Base-by-base conservation (phyloP, 2,329 filamentous ascomycete species). In the Zopfia rhizophila region DNA sequence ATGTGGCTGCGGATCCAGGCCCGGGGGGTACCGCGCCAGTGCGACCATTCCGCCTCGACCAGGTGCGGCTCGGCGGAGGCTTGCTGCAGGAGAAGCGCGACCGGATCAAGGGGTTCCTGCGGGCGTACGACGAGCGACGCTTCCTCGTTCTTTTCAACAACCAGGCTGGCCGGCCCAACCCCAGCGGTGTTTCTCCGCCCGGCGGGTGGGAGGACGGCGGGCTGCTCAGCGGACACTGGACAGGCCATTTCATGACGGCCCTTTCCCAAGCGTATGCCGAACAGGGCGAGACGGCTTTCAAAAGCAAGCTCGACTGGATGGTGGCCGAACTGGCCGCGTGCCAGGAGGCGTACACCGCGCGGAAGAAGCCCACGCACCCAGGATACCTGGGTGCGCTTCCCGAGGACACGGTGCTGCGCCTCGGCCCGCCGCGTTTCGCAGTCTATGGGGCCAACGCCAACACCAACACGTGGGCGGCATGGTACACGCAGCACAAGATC, bases 401-500 rank as follows among this genome's bases (percentile, higher is more conserved):
- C 2, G 51, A 55, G 18, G 51, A 55, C 19, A 51, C 51, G 7
- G 47, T 55, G 3, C 30, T 55, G 33, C 45, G 51, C 17, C 39
- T 48, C 18, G 51, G 51, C 4, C 51, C 51, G 3, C 51, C 51
- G 5, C 48, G 51, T 22, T 55, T 48, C 32, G 52, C 51, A 22
- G 32, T 55, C 2, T 49, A 55, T 38, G 52, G 48, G 16, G 16
- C n/a, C 19, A 41, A 49, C 19, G 17, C 32, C 8, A 45, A 23
- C 7, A 47, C 31, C 14, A 55, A 55, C 21, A 55, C 51, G n/a
- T 55, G 52, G 52, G 52, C 52, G 8, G 24, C 52, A n/a, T 55
- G 48, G 48, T 52, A 55, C 18, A 55, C 48, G 22, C 52, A 55
- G 32, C 52, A 55, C 40, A 55, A 55, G 48, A 55, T 52, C 27